Conservation (phyloP, 257 asterid species). For the Salvia splendens region DNA sequence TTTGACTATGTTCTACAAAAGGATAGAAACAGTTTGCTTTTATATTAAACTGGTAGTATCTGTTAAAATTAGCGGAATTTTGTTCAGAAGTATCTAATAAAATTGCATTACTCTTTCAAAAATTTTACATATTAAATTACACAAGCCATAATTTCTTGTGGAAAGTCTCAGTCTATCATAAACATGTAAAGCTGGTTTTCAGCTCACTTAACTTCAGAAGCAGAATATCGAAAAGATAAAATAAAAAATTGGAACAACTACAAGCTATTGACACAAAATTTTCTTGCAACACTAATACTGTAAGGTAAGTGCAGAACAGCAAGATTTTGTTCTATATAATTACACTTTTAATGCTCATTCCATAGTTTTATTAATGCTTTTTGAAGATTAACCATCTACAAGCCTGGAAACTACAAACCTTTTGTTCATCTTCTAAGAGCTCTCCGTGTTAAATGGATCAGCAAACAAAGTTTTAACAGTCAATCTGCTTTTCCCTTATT, state of each 20-base stretch:
- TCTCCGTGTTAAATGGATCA: neutral
- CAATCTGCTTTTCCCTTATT: too few species aligned
- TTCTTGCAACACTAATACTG: neutral
- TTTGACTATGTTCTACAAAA: too few species aligned
- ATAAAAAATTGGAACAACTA: neutral
- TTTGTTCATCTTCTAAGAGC: neutral
- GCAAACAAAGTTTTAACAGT: neutral
- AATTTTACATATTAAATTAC: neutral
- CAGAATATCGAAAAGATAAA: neutral
- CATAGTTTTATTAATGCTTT: neutral
- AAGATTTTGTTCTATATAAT: neutral
- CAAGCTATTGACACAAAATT: neutral
- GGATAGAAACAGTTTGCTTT: neutral
- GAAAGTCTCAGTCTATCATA: conserved; percentile 9
- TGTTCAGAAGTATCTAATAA: neutral
- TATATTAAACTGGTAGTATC: neutral
- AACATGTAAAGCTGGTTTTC: neutral
- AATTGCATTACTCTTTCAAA: neutral
- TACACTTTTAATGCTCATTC: too few species aligned
- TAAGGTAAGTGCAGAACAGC: neutral
- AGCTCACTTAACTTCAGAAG: neutral
- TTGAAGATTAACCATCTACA: conserved; percentile 16
- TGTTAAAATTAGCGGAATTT: neutral
- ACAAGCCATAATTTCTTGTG: neutral
- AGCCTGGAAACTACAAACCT: neutral